Percentiles rank a stretch among this genome's conserved stretches.
Conservation (phyloP, 805 yeast species). For the Spathaspora hagerdaliae region DNA sequence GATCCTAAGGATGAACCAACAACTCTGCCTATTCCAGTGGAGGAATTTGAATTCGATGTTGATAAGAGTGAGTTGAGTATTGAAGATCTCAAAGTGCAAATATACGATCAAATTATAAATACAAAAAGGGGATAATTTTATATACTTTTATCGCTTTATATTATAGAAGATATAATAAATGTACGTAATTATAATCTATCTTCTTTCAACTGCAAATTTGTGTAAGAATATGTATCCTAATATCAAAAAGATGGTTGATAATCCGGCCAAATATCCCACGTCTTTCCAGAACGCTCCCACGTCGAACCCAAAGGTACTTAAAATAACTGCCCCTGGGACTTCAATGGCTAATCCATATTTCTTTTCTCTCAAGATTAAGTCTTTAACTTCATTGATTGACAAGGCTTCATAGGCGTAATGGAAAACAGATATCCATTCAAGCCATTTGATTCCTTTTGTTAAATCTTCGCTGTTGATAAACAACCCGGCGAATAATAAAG, state of each 20-base stretch:
- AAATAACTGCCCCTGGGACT: constrained; percentile 96
- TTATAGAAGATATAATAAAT: background rate
- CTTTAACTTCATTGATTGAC: constrained; percentile 87
- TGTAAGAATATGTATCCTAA: constrained; percentile 76
- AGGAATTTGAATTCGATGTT: constrained; percentile 35
- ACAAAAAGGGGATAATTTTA: constrained; percentile 1
- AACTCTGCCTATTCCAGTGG: constrained; percentile 16
- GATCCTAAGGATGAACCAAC: constrained; percentile 31
- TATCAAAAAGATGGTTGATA: constrained; percentile 55
- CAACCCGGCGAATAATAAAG: constrained; percentile 88
- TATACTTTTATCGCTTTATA: background rate
- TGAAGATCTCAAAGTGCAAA: constrained; percentile 62
- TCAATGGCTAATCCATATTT: constrained; percentile 92
- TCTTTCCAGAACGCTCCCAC: constrained; percentile 74
- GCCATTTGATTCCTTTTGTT: constrained; percentile 53
- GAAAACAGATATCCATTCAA: constrained; percentile 84
- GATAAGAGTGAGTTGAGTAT: constrained; percentile 68
- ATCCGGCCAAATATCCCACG: constrained; percentile 52
- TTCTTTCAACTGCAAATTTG: constrained; percentile 67
- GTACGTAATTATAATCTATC: constrained; percentile 29
- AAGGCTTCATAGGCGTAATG: constrained; percentile 95
- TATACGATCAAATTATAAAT: constrained; percentile 71
- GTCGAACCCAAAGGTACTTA: constrained; percentile 92
- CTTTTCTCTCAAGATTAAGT: constrained; percentile 75
- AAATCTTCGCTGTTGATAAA: constrained; percentile 77